Conservation (phyloP, 2,329 filamentous ascomycete species). For the Claviceps quebecensis region DNA sequence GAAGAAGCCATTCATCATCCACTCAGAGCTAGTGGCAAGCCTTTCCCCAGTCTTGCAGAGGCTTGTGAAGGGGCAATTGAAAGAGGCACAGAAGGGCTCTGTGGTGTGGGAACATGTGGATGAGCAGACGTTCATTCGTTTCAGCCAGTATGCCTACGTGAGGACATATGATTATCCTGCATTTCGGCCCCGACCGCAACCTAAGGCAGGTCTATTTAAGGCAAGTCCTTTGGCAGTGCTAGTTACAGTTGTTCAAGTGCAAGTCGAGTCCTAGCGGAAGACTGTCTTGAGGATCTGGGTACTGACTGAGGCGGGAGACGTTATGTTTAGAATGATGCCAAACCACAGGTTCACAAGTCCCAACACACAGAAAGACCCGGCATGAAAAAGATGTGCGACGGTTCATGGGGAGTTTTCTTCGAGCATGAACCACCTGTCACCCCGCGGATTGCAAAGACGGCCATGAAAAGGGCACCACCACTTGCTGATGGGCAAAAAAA, state of each 20-base stretch:
- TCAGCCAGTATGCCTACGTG: neutral
- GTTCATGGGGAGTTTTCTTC: neutral
- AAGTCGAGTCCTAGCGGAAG: no score
- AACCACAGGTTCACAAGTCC: neutral
- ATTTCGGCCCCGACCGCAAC: neutral
- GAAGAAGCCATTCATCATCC: no score
- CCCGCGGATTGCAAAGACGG: no score
- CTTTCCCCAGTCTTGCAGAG: neutral
- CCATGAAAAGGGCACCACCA: neutral
- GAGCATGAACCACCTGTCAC: neutral
- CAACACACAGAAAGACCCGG: neutral
- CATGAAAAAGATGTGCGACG: neutral
- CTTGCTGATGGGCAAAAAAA: neutral
- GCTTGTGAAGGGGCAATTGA: neutral
- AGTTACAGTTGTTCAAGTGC: no score
- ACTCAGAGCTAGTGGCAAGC: no score
- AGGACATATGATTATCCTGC: neutral
- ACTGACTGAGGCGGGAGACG: neutral
- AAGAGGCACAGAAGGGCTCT: neutral
- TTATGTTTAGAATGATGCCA: neutral
- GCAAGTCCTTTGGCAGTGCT: no score
- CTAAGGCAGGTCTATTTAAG: no score
- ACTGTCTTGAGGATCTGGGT: no score
- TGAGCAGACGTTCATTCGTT: neutral
- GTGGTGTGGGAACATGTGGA: neutral